Conservation (phyloP, 83 land plant species). For the Diphasiastrum complanatum region DNA sequence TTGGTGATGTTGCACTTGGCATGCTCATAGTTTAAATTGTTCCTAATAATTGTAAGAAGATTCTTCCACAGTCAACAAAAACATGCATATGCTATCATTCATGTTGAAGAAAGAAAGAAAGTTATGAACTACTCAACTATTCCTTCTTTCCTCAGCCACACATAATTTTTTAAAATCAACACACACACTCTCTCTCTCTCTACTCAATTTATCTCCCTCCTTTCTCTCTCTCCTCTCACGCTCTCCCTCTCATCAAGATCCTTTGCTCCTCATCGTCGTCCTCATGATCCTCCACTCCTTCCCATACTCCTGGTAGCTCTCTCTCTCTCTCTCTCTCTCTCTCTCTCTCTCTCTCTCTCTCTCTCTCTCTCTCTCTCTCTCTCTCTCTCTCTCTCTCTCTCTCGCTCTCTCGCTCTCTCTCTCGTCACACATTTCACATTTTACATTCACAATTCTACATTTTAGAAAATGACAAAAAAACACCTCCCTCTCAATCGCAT, state of each 20-base stretch:
- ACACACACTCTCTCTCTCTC: neutral
- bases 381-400: neutral
- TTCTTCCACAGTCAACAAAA: no score
- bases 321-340: neutral
- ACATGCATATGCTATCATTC: no score
- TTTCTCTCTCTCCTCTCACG: neutral
- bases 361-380: neutral
- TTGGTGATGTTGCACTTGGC: no score
- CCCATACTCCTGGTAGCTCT: neutral
- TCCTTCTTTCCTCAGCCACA: no score
- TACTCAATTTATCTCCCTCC: neutral
- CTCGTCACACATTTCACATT: neutral
- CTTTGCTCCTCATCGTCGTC: neutral
- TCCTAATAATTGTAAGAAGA: no score
- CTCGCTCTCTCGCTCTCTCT: neutral
- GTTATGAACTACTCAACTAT: no score
- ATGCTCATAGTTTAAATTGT: no score
- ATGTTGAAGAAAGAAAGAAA: no score
- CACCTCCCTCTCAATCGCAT: neutral
- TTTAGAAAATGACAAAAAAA: no score
- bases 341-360: neutral
- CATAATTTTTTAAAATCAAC: no score
- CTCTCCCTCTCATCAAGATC: neutral
- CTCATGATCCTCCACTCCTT: neutral
- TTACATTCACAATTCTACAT: neutral